Evolutionary conservation across 2,329 filamentous ascomycete genomes (phyloP), one percentile per base, ranked within the genome.

Genomic region (Apiospora marii): DNA sequence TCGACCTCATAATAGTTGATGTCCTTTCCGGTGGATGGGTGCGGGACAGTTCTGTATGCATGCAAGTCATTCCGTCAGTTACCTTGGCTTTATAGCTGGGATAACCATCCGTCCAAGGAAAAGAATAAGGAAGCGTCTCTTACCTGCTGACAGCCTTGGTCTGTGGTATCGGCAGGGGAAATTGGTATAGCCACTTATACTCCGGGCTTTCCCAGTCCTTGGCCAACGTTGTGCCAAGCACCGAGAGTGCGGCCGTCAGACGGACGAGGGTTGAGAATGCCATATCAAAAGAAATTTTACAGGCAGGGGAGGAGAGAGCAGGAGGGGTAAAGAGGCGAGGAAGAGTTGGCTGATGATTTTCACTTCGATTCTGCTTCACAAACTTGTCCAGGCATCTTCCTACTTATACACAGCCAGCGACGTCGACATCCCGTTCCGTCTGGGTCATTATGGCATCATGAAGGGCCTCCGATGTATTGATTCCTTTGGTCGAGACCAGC

Each of bases 1-100:
- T 80, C 78, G 27, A 83, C 72, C 71, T 84, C 81, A 61, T 81
- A 83, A 76, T 83, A 85, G 72, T 77, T 76, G 48, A 83, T 82
- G 22, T 77, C 73, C 16, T 79, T 77, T 16, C 82, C 82, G 7
- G 80, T 83, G 2, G 80, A 76, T 4, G 82, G 81, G 74, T 84
- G 83, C 30, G 74, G 79, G 68, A 84, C 78, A 44, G 78, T 74
- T 73, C 78, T 81, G 14, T 30, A 4, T 30, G 22, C 4, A 30
- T 48, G 43, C 8, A 43, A 24, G 37, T 22, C 34, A 6, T 43
- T 8, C 24, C 22, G 67, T 68, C 22, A 68, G 67, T 13, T 4
- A 41, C 34, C 58, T 1, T 5, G 8, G 34, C 3, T n/a, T 27
- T 14, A 13, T 41, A 24, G 14, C 30, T 61, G n/a, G 19, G 7